These are phyloP conservation scores for Anisodus tanguticus DNA, from an alignment of 257 asterid genomes.

Conservation along the genomic window DNA sequence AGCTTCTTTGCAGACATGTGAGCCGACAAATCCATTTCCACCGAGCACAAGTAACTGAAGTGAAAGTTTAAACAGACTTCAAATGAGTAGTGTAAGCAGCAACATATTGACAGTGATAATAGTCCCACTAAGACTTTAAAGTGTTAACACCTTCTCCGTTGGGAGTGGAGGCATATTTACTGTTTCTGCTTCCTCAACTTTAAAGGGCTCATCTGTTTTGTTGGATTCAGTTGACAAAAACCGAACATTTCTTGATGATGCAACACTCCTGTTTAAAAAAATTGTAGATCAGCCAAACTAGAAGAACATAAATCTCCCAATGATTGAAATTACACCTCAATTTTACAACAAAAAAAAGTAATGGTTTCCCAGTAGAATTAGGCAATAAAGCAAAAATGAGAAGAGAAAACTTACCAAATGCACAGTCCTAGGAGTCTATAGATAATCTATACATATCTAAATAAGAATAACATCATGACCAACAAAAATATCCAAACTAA, in stretches of 20 bases:
- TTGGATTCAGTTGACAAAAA: constrained; percentile 52
- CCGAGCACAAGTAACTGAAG: constrained; percentile 94
- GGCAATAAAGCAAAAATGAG: not conserved
- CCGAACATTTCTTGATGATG: constrained; percentile 54
- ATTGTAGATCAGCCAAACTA: constrained; percentile 8
- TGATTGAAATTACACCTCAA: not conserved
- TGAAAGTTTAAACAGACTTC: constrained; percentile 21
- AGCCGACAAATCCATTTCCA: constrained; percentile 97
- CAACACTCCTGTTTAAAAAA: constrained; percentile 40
- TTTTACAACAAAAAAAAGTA: not conserved
- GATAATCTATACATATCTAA: no score
- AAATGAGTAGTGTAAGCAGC: constrained; percentile 18
- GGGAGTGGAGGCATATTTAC: constrained; percentile 76
- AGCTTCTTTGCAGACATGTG: constrained; percentile 95
- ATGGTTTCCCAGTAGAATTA: not conserved
- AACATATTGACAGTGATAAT: constrained; percentile 6
- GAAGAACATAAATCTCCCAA: constrained; percentile 9
- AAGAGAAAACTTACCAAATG: no score
- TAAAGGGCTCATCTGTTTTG: constrained; percentile 52
- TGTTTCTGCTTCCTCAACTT: constrained; percentile 88
- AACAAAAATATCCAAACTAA: not conserved
- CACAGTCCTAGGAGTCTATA: no score
- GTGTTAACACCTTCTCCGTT: constrained; percentile 69
- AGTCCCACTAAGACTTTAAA: constrained; percentile 23
- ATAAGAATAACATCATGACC: not conserved